Base-by-base conservation (phyloP, 306 rosid genomes). In the Vigna hirtella region DNA sequence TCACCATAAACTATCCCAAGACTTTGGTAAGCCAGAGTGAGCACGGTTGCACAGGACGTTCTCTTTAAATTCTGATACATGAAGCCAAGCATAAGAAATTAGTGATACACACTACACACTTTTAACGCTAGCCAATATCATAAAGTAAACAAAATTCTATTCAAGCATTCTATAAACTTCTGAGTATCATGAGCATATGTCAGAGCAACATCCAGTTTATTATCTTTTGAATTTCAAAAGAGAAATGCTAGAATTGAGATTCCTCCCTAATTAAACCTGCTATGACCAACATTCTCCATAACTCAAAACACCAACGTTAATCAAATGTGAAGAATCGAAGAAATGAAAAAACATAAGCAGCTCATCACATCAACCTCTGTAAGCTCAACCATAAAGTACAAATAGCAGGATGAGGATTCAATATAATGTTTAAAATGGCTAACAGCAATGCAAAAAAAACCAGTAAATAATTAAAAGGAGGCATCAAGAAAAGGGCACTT, bases 1-100 rank as follows among this genome's bases (percentile, higher is more conserved):
- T 92, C 97, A 6, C 97, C 97, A 76, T 92, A 92, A 30, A 92
- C 96, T 26, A 92, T 91, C 76, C 97, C 97, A 53, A 92, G 89
- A 82, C 97, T 92, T 81, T 92, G 97, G 78, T 92, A 92, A 22
- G 93, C 96, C 67, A 92, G 72, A 63, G 86, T 85, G 30, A 90
- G 87, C 81, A 92, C 83, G 59, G 82, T 79, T 67, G 85, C 74
- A 64, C 81, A 82, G 11, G 94, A 87, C 28, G 79, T 77, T 55
- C 79, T 88, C 89, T 85, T 90, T 77, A 85, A 48, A 77, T 85
- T 81, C 98, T 89, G 87, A 83, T 81, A 63, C 79, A 70, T 10
- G 66, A 82, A 77, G 51, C 47, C 56, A 79, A 53, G 42, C 40
- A 77, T 43, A 22, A 47, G 34, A 67, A 55, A 49, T 43, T 66